Percentiles rank a stretch among this genome's conserved stretches.
Evolutionary conservation across 805 yeast species (phyloP).

Genomic region (Sungouiozyma ichnusensis): DNA sequence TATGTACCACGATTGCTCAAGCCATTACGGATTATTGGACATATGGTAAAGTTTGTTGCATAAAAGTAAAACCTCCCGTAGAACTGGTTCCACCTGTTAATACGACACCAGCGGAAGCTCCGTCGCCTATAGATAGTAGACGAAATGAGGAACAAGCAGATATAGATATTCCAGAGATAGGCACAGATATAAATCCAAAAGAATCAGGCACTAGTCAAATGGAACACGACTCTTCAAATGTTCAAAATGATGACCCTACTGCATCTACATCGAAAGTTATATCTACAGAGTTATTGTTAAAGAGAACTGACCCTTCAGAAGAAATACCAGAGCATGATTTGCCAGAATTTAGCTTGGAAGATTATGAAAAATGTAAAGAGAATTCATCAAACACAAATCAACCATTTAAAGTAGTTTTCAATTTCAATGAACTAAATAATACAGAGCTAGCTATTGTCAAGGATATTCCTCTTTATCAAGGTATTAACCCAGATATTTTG

Average conservation of each 20-base stretch:
- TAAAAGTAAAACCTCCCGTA: conserved; percentile 40
- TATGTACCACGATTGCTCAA: conserved; percentile 59
- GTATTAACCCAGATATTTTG: conserved; percentile 15
- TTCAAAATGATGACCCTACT: conserved; percentile 5
- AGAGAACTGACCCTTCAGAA: conserved; percentile 26
- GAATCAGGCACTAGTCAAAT: conserved; percentile 4
- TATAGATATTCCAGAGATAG: neutral
- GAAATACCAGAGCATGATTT: conserved; percentile 18
- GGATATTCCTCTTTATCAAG: conserved; percentile 26
- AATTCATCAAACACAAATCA: conserved; percentile 17
- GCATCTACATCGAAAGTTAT: conserved; percentile 21
- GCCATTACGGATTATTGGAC: conserved; percentile 71
- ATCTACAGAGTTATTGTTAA: conserved; percentile 29
- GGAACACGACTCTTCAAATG: conserved; percentile 1
- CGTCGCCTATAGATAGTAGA: neutral
- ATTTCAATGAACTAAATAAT: conserved; percentile 16
- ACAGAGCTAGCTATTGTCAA: conserved; percentile 28
- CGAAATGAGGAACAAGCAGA: neutral
- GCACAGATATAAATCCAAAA: neutral
- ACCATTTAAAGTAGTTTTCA: neutral
- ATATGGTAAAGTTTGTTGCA: conserved; percentile 59
- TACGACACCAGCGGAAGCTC: neutral
- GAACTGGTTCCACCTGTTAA: neutral
- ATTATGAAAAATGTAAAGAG: conserved; percentile 25
- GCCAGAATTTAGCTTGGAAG: conserved; percentile 17